Conservation (phyloP, 1,284 basidiomycete species). For the Lentinula novae-zelandiae region DNA sequence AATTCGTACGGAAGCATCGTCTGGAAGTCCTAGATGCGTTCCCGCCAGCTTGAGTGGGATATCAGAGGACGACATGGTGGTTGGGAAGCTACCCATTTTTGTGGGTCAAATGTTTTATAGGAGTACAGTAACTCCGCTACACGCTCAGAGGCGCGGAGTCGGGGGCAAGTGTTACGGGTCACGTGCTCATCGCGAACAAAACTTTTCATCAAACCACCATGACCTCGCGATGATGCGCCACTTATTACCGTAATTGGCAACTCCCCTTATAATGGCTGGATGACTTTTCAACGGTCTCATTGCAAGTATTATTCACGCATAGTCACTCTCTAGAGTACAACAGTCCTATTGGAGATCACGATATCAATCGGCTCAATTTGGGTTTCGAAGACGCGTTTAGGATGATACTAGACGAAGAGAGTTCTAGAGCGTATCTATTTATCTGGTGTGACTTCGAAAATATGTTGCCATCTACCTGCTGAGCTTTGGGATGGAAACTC, state of each 20-base stretch:
- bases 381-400: too few species aligned
- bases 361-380: too few species aligned
- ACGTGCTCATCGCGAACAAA: neutral
- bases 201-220: neutral
- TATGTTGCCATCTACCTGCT: too few species aligned
- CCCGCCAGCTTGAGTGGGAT: neutral
- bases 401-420: too few species aligned
- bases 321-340: too few species aligned
- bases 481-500: too few species aligned
- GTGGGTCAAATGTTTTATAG: neutral
- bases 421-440: too few species aligned
- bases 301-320: neutral
- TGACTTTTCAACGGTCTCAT: neutral
- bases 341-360: too few species aligned
- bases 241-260: neutral
- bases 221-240: neutral
- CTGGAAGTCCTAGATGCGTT: constrained; percentile 2
- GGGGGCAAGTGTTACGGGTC: neutral
- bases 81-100: neutral
- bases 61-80: neutral
- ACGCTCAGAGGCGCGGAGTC: neutral
- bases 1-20: neutral
- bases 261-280: neutral
- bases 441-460: too few species aligned
- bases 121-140: neutral